Percentiles rank a stretch among this genome's conserved stretches.
phyloP scores from a whole-genome alignment of 1,284 basidiomycete genomes.

The Earliella scabrosa region DNA sequence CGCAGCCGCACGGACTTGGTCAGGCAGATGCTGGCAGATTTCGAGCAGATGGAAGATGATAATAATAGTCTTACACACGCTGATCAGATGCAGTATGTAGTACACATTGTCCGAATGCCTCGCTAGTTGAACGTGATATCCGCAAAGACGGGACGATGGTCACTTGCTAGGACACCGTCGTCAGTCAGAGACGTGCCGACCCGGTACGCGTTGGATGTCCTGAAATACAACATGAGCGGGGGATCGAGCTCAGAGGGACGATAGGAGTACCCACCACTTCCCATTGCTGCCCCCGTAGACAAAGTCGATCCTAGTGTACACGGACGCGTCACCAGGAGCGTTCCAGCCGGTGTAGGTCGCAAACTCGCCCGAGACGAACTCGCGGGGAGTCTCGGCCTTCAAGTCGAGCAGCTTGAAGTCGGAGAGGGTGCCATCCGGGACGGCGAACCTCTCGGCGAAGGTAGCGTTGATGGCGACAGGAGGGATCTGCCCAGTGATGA shows the following conservation, averaged over 20 bases:
- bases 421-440: slow-evolving; percentile 36
- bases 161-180: slow-evolving; percentile 59
- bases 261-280: slow-evolving; percentile 47
- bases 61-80: background rate
- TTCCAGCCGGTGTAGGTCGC: slow-evolving; percentile 61
- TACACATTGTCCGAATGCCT: background rate
- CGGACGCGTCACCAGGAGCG: slow-evolving; percentile 40
- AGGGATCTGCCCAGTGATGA: slow-evolving; percentile 46
- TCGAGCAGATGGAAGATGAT: too few relatives aligned
- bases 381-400: slow-evolving; percentile 46
- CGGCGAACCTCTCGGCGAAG: slow-evolving; percentile 47
- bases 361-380: slow-evolving; percentile 49
- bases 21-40: slow-evolving; percentile 10
- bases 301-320: slow-evolving; percentile 56
- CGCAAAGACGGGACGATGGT: slow-evolving; percentile 58
- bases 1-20: slow-evolving; percentile 13
- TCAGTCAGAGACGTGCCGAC: slow-evolving; percentile 50
- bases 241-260: background rate
- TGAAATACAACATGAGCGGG: slow-evolving; percentile 21
- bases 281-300: slow-evolving; percentile 53
- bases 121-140: slow-evolving; percentile 35
- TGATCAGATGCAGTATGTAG: slow-evolving; percentile 15
- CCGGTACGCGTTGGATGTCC: slow-evolving; percentile 43
- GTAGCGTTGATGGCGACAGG: slow-evolving; percentile 47
- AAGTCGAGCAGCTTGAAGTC: slow-evolving; percentile 53